These are phyloP conservation scores for Sporothrix brasiliensis DNA, from an alignment of 2,329 filamentous ascomycete species.

Conservation along the genomic window DNA sequence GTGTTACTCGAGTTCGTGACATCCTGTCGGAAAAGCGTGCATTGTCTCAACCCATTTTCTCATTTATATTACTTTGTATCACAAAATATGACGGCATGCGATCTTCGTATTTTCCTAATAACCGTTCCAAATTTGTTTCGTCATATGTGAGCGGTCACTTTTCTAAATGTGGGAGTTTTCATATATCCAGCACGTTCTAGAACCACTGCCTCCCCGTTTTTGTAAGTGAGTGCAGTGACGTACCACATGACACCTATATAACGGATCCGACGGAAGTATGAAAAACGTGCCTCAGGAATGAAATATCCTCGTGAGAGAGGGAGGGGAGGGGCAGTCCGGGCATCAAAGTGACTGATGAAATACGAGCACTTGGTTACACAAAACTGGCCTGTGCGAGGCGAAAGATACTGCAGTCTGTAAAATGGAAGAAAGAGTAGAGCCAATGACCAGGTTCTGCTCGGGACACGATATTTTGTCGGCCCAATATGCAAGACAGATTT, in stretches of 20 bases:
- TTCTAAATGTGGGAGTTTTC: not conserved
- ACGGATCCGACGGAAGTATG: not conserved
- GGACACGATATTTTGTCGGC: not conserved
- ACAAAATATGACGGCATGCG: not conserved
- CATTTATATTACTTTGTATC: not conserved
- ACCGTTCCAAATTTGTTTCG: not conserved
- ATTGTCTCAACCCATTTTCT: not conserved
- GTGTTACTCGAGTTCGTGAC: conserved; percentile 7
- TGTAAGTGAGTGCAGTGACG: not conserved
- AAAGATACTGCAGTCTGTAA: not conserved
- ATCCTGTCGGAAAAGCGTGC: not conserved
- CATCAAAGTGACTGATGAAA: not conserved
- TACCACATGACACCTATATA: conserved; percentile 16
- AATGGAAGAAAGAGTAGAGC: not conserved
- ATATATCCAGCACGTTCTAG: not conserved
- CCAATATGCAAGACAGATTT: not conserved
- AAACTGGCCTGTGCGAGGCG: not conserved
- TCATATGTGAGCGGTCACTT: conserved; percentile 24
- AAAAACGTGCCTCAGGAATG: not conserved
- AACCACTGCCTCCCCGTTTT: not conserved
- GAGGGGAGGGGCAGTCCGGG: not conserved
- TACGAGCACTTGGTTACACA: conserved; percentile 19
- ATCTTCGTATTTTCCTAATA: not conserved
- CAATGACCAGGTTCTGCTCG: not conserved
- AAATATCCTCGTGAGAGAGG: not conserved